phyloP scores from a whole-genome alignment of 2,329 filamentous ascomycete genomes.

The Nothophoma quercina region DNA sequence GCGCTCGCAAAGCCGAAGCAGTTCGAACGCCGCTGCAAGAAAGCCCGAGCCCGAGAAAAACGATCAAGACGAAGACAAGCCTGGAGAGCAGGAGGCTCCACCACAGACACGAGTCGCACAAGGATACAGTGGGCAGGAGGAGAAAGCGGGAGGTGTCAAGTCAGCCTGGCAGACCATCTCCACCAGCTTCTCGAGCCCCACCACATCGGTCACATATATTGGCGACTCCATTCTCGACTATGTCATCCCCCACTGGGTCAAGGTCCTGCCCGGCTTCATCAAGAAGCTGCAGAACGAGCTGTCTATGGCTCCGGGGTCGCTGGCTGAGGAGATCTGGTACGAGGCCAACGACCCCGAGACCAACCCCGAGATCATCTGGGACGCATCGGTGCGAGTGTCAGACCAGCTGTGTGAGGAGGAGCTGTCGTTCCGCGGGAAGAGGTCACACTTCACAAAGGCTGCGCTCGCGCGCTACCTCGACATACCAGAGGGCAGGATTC shows the following conservation, averaged over 20 bases:
- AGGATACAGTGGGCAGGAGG: slow-evolving; percentile 31
- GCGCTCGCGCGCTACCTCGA: slow-evolving; percentile 84
- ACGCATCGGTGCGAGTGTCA: slow-evolving; percentile 83
- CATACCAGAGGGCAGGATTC: slow-evolving; percentile 79
- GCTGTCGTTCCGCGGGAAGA: slow-evolving; percentile 72
- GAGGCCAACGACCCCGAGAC: slow-evolving; percentile 84
- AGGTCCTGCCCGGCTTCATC: slow-evolving; percentile 75
- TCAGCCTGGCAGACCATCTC: slow-evolving; percentile 47
- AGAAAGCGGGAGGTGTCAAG: slow-evolving; percentile 20
- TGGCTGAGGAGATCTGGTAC: slow-evolving; percentile 92
- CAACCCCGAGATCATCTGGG: slow-evolving; percentile 86
- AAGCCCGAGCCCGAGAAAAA: slow-evolving; percentile 28
- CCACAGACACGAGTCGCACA: slow-evolving; percentile 44
- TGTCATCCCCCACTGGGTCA: slow-evolving; percentile 85
- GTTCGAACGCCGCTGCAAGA: slow-evolving; percentile 25
- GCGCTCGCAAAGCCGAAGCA: slow-evolving; percentile 20
- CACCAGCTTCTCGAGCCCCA: slow-evolving; percentile 37
- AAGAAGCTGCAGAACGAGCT: slow-evolving; percentile 87
- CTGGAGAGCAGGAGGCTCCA: slow-evolving; percentile 44
- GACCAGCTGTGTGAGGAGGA: slow-evolving; percentile 84
- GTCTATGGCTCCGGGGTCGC: slow-evolving; percentile 83
- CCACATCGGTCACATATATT: slow-evolving; percentile 47
- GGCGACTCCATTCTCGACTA: slow-evolving; percentile 68
- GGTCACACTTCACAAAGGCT: slow-evolving; percentile 71
- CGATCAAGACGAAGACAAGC: slow-evolving; percentile 19